Evolutionary conservation across 1,284 basidiomycete genomes (phyloP), one percentile per base, ranked within the genome.

Genomic region (Cystobasidium slooffiae): DNA sequence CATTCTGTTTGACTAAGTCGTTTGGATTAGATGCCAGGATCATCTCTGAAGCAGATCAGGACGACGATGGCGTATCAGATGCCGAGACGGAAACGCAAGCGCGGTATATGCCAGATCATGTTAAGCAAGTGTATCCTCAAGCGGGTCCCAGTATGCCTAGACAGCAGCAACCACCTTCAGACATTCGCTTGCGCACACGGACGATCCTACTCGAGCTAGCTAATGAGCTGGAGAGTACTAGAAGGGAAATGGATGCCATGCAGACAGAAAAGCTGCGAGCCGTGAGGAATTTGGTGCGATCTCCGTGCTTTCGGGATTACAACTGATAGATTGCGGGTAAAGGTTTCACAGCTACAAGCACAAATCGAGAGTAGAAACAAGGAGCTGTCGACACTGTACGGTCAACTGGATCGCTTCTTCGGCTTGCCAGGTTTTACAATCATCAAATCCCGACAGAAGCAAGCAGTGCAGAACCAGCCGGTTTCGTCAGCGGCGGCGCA

Each of bases 141-240:
- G 56, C n/a, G 1, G 56, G 39, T 18, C 56, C 56, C 31, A 43
- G 56, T 3, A 41, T 39, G n/a, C 10, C 12, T 31, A 20, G 56
- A 41, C 12, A 18, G 44, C 43, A 24, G 5, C 8, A 8, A 20
- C 12, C 61, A 24, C 61, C 9, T 18, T 20, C 39, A 41, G 56
- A 63, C 7, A 16, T 47, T 22, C 46, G 61, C 6, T 22, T 63
- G 20, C 43, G 70, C 6, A 73, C 63, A 8, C 70, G 52, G 18
- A 73, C 70, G 7, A 52, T 73, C 18, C 22, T 73, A 44, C 37
- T 66, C 20, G 70, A 73, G 52, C 41, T 73, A 14, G 62, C 51
- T 4, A 61, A 73, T 9, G 70, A 73, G 63, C 56, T 73, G 37
- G 62, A 73, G 37, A 20, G 52, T 39, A 41, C 52, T 6, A 53